Conservation (phyloP, 1,284 basidiomycete species). For the Trichosporon asahii region DNA sequence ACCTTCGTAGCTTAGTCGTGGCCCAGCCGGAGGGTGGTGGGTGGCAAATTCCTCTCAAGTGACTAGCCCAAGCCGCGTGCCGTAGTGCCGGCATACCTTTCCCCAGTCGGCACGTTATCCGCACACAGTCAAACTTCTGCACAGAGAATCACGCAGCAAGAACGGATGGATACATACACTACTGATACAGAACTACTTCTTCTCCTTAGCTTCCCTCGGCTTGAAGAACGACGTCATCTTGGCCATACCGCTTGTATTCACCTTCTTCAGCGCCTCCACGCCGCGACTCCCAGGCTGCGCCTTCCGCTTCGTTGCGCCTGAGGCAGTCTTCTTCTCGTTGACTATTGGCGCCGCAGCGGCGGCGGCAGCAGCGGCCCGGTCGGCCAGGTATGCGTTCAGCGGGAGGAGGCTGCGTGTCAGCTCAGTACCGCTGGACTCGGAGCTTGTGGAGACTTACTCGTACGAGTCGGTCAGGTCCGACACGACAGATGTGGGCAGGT, state of each 20-base stretch:
- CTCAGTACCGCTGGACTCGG: too few species aligned
- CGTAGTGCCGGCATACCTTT: too few species aligned
- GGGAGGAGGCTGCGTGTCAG: conserved; percentile 29
- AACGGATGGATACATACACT: too few species aligned
- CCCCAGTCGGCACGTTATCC: too few species aligned
- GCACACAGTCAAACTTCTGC: too few species aligned
- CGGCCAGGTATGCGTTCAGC: conserved; percentile 33
- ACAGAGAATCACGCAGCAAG: too few species aligned
- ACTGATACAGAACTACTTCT: conserved; percentile 12
- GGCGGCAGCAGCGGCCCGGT: conserved; percentile 33
- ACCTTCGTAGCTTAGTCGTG: too few species aligned
- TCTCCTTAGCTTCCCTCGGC: conserved; percentile 37
- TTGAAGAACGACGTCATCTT: conserved; percentile 51
- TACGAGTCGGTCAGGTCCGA: conserved; percentile 21
- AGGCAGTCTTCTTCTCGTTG: conserved; percentile 22
- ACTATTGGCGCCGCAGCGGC: conserved; percentile 33
- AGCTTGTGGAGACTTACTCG: conserved; percentile 34
- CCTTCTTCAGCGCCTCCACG: conserved; percentile 47
- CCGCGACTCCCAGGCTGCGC: conserved; percentile 34
- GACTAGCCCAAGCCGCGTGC: too few species aligned
- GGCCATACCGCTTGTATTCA: conserved; percentile 45
- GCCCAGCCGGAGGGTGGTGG: too few species aligned
- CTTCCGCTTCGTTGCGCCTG: conserved; percentile 30
- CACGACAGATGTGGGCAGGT: conserved; percentile 26
- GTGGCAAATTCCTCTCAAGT: too few species aligned